Conservation (phyloP, 106 monocot species). For the Dactylorhiza incarnata region DNA sequence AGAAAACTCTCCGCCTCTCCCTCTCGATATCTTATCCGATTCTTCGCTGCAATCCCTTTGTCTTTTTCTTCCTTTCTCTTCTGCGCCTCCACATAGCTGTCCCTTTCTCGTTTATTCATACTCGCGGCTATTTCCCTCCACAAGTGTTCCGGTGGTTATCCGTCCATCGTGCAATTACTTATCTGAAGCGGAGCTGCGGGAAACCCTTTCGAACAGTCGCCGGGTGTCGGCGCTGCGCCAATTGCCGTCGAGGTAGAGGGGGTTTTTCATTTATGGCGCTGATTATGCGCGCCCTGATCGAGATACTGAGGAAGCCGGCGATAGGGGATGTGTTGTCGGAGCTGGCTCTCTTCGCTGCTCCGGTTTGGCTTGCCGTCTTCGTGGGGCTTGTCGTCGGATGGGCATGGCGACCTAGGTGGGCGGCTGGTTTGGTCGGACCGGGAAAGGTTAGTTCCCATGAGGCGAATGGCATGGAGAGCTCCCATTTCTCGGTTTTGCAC, state of each 20-base stretch:
- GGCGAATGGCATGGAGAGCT: not conserved
- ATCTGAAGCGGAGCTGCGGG: not conserved
- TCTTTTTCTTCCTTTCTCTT: not conserved
- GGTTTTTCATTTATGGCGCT: slow-evolving; percentile 33
- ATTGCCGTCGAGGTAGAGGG: not conserved
- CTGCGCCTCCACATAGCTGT: not conserved
- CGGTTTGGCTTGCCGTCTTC: slow-evolving; percentile 49
- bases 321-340: slow-evolving; percentile 27
- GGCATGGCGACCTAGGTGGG: slow-evolving; percentile 71
- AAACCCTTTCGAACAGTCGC: not conserved
- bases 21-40: not conserved
- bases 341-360: slow-evolving; percentile 36
- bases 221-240: not conserved
- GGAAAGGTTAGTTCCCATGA: not conserved
- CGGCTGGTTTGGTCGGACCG: slow-evolving; percentile 12
- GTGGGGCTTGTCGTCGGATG: slow-evolving; percentile 63
- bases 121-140: not conserved
- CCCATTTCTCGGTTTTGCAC: not conserved
- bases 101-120: not conserved
- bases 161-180: too few species aligned
- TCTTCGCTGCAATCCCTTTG: not conserved
- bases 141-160: not conserved
- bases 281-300: slow-evolving; percentile 35
- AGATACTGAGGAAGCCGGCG: slow-evolving; percentile 33
- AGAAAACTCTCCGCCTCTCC: too few species aligned